Base-by-base conservation (phyloP, 768 basidiomycete species). In the Pholiota microspora region DNA sequence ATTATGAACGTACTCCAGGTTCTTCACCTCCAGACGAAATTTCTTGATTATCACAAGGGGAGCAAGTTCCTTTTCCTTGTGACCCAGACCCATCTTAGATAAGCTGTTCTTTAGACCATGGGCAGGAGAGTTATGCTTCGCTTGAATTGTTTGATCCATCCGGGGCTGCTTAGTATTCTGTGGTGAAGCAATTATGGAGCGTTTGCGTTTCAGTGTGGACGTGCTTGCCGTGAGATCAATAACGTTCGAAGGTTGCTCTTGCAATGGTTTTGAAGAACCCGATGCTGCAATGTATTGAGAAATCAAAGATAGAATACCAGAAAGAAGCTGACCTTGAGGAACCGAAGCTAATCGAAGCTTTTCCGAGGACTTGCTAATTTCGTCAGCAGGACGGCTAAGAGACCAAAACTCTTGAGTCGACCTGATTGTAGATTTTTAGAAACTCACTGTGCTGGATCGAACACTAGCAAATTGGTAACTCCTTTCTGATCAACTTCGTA, bases 381-480 rank as follows among this genome's bases (percentile, higher is more conserved):
- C 50, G 16, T 49, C 28, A 36, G 42, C 29, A 49, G 38, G 60
- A 40, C 49, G 35, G 36, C 65, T 67, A 24, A 36, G 13, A 16
- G 16, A 9, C 32, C 8, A 38, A n/a, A n/a, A n/a, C n/a, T n/a
- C n/a, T n/a, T n/a, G n/a, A n/a, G n/a, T n/a, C n/a, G n/a, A n/a
- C n/a, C n/a, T n/a, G n/a, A n/a, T n/a, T n/a, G n/a, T n/a, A n/a
- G n/a, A n/a, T n/a, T n/a, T n/a, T n/a, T n/a, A n/a, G 38, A 42
- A 38, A 25, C 74, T 61, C 57, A 89, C 90, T 64, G 76, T 13
- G 83, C 82, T 15, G 94, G 91, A 72, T 97, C 92, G 58, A 94
- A 92, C 6, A 80, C 73, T 12, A 96, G 73, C 7, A 97, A 76
- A 58, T 82, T 86, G 34, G 81, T 74, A 10, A 72, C 68, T 6